Conservation (phyloP, 805 yeast genomes). For the Saccharomycopsis sp. region DNA sequence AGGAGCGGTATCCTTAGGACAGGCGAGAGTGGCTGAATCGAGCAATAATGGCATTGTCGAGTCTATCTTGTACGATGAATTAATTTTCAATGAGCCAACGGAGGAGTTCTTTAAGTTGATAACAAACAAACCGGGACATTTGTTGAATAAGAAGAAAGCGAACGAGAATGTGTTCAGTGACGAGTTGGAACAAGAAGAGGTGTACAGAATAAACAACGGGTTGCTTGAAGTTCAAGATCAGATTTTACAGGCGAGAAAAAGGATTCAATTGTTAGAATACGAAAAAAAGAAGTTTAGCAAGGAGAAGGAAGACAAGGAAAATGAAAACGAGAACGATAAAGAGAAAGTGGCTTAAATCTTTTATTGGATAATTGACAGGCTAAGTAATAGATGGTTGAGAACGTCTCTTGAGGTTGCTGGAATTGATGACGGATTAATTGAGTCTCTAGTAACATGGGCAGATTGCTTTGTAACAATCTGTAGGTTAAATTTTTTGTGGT, state of each 20-base stretch:
- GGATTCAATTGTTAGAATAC: conserved; percentile 7
- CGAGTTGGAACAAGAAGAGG: conserved; percentile 59
- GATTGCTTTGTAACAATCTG: too few relatives aligned
- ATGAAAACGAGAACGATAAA: too few relatives aligned
- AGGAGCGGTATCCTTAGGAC: conserved; percentile 23
- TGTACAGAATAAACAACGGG: conserved; percentile 43
- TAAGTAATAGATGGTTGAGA: too few relatives aligned
- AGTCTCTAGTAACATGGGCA: too few relatives aligned
- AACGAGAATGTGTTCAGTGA: conserved; percentile 35
- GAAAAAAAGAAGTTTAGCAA: not conserved
- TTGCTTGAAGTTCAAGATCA: conserved; percentile 25
- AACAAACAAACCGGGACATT: conserved; percentile 58
- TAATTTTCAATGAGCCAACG: conserved; percentile 94
- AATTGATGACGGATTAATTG: too few relatives aligned
- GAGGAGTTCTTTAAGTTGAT: conserved; percentile 76
- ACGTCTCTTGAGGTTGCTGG: too few relatives aligned
- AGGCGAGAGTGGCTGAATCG: conserved; percentile 22
- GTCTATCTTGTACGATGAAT: conserved; percentile 72
- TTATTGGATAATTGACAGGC: too few relatives aligned
- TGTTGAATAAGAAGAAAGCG: conserved; percentile 37
- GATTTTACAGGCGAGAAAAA: conserved; percentile 12
- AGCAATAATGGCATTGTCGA: conserved; percentile 41
- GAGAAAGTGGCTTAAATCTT: too few relatives aligned
- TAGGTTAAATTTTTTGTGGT: too few relatives aligned
- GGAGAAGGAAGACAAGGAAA: not conserved